These are phyloP conservation scores for Rhynchospora breviuscula DNA, from an alignment of 176 grass and related monocot genomes.

Conservation along the genomic window DNA sequence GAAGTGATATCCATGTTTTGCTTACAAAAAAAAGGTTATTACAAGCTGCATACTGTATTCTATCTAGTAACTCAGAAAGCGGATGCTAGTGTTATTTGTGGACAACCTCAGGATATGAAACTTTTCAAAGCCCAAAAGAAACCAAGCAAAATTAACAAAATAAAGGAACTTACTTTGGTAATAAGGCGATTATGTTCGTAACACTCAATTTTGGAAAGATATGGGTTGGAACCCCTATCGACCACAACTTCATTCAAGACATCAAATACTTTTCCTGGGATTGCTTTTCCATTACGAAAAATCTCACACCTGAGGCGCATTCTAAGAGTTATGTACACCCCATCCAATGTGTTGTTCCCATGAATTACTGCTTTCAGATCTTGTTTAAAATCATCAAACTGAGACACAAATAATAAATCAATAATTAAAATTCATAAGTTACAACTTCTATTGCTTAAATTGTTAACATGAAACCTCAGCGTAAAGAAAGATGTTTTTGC, in stretches of 20 bases:
- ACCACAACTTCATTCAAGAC: constrained; percentile 96
- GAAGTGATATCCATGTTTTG: not conserved
- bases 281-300: constrained; percentile 85
- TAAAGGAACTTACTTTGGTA: constrained; percentile 66
- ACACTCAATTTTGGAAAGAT: constrained; percentile 97
- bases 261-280: constrained; percentile 97
- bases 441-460: constrained; percentile 22
- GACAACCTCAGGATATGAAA: not conserved
- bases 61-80: not conserved
- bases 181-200: constrained; percentile 94
- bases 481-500: not conserved
- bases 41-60: not conserved
- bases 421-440: constrained; percentile 26
- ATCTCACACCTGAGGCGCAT: constrained; percentile 92
- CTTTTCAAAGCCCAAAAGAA: not conserved
- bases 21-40: not conserved
- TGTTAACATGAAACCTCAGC: not conserved
- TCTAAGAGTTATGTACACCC: constrained; percentile 98
- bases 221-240: constrained; percentile 95
- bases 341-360: constrained; percentile 84
- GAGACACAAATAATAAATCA: constrained; percentile 25
- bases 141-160: constrained; percentile 24
- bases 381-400: constrained; percentile 87
- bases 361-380: constrained; percentile 90
- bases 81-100: not conserved